phyloP scores from a whole-genome alignment of 768 basidiomycete genomes.

The Pisolithus tinctorius region DNA sequence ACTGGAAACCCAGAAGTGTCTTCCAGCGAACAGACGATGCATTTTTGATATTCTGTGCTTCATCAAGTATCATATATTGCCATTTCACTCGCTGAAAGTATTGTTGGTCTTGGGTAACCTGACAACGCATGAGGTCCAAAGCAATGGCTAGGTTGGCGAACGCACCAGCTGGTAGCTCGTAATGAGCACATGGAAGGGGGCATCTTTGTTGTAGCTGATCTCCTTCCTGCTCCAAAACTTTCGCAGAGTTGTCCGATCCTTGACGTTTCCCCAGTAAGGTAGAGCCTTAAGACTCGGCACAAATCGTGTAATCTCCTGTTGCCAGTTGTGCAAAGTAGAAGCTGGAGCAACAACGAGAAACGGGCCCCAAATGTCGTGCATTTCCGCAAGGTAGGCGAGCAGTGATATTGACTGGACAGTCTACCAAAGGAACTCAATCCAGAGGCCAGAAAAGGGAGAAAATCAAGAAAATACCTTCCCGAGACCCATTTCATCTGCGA shows the following conservation, averaged over 20 bases:
- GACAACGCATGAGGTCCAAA: slow-evolving; percentile 5
- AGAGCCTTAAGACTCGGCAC: slow-evolving; percentile 90
- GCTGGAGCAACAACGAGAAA: slow-evolving; percentile 97
- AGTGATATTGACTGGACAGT: slow-evolving; percentile 98
- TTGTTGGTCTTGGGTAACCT: slow-evolving; percentile 95
- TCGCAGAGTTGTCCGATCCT: slow-evolving; percentile 88
- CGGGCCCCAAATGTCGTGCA: slow-evolving; percentile 98
- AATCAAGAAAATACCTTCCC: slow-evolving; percentile 52
- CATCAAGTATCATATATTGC: slow-evolving; percentile 99
- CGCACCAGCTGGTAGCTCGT: slow-evolving; percentile 93
- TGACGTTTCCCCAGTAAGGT: slow-evolving; percentile 97
- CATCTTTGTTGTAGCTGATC: slow-evolving; percentile 90
- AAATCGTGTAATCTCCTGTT: slow-evolving; percentile 95
- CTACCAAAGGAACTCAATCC: slow-evolving; percentile 30
- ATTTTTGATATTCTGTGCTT: slow-evolving; percentile 99
- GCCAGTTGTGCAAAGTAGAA: slow-evolving; percentile 98
- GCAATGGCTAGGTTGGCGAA: slow-evolving; percentile 3
- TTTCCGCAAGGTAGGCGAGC: slow-evolving; percentile 92
- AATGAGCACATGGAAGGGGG: slow-evolving; percentile 93
- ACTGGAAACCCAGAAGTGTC: slow-evolving; percentile 90
- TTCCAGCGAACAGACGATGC: slow-evolving; percentile 96
- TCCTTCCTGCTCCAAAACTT: slow-evolving; percentile 99
- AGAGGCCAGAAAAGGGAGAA: not conserved
- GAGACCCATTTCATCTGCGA: slow-evolving; percentile 98
- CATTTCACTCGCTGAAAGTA: slow-evolving; percentile 97